These are phyloP conservation scores for Heracleum sosnowskyi DNA, from an alignment of 129 eudicot genomes.

Conservation along the genomic window DNA sequence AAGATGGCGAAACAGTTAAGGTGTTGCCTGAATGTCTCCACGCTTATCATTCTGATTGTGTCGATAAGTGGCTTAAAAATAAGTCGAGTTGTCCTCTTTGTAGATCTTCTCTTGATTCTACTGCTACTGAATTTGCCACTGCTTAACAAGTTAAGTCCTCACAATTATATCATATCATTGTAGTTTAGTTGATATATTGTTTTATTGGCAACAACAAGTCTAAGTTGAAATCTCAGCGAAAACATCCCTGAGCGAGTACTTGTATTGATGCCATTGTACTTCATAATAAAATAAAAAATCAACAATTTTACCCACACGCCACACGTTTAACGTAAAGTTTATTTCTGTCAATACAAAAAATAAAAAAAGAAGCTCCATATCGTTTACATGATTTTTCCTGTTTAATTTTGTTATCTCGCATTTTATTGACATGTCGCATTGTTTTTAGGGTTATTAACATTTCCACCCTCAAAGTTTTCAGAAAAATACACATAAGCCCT, in stretches of 20 bases:
- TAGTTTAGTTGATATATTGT: not conserved
- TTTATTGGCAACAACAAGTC: not conserved
- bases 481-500: too few relatives aligned
- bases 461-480: too few relatives aligned
- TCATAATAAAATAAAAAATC: too few relatives aligned
- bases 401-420: too few relatives aligned
- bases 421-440: too few relatives aligned
- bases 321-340: too few relatives aligned
- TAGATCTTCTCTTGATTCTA: constrained; percentile 19
- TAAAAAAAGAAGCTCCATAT: too few relatives aligned
- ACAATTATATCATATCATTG: not conserved
- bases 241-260: not conserved
- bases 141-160: not conserved
- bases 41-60: constrained; percentile 21
- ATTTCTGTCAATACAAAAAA: too few relatives aligned
- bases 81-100: constrained; percentile 26
- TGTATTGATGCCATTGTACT: not conserved
- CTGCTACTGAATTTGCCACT: not conserved
- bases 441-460: too few relatives aligned
- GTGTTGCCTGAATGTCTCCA: constrained; percentile 18
- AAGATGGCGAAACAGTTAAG: constrained; percentile 24
- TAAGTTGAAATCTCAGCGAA: not conserved
- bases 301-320: too few relatives aligned
- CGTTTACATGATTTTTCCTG: too few relatives aligned
- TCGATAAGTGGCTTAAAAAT: constrained; percentile 19